These are phyloP conservation scores for Phoenix roebelenii DNA, from an alignment of 176 grass and related monocot genomes.

Conservation along the genomic window DNA sequence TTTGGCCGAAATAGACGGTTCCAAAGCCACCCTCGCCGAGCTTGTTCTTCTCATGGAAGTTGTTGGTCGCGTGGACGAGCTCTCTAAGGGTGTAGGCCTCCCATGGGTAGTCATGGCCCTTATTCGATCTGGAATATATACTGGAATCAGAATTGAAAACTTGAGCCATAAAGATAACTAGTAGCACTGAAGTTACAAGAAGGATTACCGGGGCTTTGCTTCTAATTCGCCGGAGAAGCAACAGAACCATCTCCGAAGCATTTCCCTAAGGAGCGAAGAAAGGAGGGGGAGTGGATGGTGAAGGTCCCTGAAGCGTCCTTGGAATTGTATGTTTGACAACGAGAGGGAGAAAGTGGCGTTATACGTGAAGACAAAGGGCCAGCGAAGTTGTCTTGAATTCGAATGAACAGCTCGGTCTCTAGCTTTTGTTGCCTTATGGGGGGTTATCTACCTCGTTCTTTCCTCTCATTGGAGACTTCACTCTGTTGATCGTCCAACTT, in stretches of 20 bases:
- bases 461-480: constrained; percentile 40
- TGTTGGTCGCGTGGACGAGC: constrained; percentile 49
- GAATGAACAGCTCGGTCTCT: no score
- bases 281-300: neutral
- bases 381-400: no score
- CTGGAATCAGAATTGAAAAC: no score
- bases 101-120: constrained; percentile 57
- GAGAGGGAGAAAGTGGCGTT: neutral
- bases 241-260: constrained; percentile 43
- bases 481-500: neutral
- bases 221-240: constrained; percentile 31
- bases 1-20: constrained; percentile 24
- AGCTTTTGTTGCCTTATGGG: constrained; percentile 14
- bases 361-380: neutral
- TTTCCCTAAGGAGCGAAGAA: constrained; percentile 3
- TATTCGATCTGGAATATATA: neutral
- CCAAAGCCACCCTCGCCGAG: constrained; percentile 26
- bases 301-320: no score
- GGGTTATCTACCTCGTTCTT: constrained; percentile 16
- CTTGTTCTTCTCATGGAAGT: constrained; percentile 53
- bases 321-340: no score
- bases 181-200: neutral
- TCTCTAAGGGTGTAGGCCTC: constrained; percentile 62
- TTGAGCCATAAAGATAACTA: no score
- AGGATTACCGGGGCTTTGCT: constrained; percentile 10